Evolutionary conservation across 2,329 filamentous ascomycete species (phyloP).

Genomic region (Aspergillus aculeatus): DNA sequence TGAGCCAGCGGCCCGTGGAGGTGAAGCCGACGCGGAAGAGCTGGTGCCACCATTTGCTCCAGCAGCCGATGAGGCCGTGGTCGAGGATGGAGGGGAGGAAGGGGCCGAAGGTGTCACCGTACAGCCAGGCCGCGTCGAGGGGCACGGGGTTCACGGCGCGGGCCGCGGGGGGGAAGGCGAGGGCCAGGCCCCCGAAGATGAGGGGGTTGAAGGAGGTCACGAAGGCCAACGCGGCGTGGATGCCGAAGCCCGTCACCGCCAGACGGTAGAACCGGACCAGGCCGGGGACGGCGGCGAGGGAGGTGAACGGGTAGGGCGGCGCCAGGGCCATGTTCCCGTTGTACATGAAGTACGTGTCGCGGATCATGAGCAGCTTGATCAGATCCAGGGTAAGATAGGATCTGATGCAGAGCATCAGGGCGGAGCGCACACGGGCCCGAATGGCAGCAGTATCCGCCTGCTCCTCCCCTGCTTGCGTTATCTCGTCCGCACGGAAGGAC

Average conservation of each 20-base stretch:
- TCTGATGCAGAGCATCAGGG: slow-evolving; percentile 49
- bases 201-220: slow-evolving; percentile 63
- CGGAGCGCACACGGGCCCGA: slow-evolving; percentile 46
- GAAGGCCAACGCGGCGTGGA: slow-evolving; percentile 61
- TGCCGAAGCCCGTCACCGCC: slow-evolving; percentile 53
- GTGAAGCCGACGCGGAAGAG: slow-evolving; percentile 66
- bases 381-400: slow-evolving; percentile 69
- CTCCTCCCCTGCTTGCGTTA: not conserved
- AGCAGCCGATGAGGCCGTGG: slow-evolving; percentile 74
- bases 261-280: slow-evolving; percentile 58
- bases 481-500: not conserved
- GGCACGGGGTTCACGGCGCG: slow-evolving; percentile 61
- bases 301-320: slow-evolving; percentile 47
- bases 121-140: slow-evolving; percentile 60
- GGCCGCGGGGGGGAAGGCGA: slow-evolving; percentile 52
- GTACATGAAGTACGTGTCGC: slow-evolving; percentile 75
- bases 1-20: slow-evolving; percentile 41
- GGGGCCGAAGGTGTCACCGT: slow-evolving; percentile 58
- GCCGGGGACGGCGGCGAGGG: slow-evolving; percentile 30
- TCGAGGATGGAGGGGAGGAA: slow-evolving; percentile 48
- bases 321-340: slow-evolving; percentile 50
- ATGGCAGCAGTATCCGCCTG: not conserved
- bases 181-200: slow-evolving; percentile 54
- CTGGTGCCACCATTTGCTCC: slow-evolving; percentile 90
- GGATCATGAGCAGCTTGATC: slow-evolving; percentile 66